These are phyloP conservation scores for Acacia acuminata DNA, from an alignment of 306 rosid genomes.

Conservation along the genomic window DNA sequence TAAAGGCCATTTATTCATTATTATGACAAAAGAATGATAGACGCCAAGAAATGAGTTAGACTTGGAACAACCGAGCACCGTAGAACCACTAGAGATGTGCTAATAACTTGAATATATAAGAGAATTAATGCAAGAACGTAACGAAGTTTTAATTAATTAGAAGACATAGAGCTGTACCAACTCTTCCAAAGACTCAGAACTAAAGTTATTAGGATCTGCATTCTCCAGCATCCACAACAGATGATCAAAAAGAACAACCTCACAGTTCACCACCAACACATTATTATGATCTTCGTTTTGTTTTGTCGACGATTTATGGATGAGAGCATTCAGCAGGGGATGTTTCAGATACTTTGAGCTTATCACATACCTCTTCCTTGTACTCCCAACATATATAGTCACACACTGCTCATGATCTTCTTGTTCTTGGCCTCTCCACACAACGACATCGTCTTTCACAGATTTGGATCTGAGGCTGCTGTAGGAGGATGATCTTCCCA, in stretches of 20 bases:
- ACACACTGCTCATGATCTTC: conserved; percentile 17
- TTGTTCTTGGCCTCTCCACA: conserved; percentile 16
- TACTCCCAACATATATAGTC: conserved; percentile 57
- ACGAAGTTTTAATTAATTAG: background rate
- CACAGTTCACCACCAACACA: conserved; percentile 51
- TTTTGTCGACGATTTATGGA: conserved; percentile 47
- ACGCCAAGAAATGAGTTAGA: background rate
- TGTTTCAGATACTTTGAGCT: conserved; percentile 53
- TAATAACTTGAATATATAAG: background rate
- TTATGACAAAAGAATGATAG: background rate
- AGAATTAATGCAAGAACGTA: background rate
- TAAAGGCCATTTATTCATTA: background rate
- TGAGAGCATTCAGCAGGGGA: conserved; percentile 59
- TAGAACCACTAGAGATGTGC: background rate
- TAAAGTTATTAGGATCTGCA: conserved; percentile 56
- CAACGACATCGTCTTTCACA: conserved; percentile 26
- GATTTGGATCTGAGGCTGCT: conserved; percentile 63
- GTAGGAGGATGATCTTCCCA: conserved; percentile 57
- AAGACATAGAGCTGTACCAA: conserved; percentile 59
- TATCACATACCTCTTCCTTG: conserved; percentile 54
- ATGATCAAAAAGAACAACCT: conserved; percentile 72
- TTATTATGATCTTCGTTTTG: background rate
- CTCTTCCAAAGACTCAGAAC: conserved; percentile 62
- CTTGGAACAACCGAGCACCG: background rate
- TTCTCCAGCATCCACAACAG: conserved; percentile 70